phyloP scores from a whole-genome alignment of 2,329 filamentous ascomycete species.

The Aspergillus fumigatus region DNA sequence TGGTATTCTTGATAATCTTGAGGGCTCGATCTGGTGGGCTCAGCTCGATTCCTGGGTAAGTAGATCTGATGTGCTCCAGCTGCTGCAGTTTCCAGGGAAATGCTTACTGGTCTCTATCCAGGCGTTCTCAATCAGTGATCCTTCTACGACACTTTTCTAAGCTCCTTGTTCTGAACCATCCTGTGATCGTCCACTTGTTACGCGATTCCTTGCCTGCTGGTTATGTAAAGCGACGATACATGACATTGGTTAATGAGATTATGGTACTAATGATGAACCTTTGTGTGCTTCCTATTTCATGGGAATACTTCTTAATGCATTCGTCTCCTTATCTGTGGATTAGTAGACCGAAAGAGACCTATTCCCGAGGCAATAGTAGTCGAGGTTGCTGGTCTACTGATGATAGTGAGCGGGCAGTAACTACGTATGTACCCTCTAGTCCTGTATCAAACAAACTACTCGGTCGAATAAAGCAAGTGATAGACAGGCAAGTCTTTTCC shows the following conservation, averaged over 20 bases:
- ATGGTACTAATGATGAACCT: not conserved
- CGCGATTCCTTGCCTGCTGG: not conserved
- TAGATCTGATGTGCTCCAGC: not conserved
- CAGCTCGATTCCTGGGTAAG: constrained; percentile 37
- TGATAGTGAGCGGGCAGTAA: too few relatives aligned
- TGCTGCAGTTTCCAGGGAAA: not conserved
- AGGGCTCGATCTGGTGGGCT: constrained; percentile 37
- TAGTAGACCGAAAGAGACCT: too few relatives aligned
- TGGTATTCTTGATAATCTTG: constrained; percentile 30
- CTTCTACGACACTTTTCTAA: constrained; percentile 23
- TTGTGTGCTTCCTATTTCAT: not conserved
- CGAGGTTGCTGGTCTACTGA: too few relatives aligned
- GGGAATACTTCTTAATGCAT: too few relatives aligned
- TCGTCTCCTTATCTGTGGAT: not conserved
- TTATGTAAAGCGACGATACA: not conserved
- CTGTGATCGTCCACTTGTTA: not conserved
- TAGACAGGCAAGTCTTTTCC: not conserved
- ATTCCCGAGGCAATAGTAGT: too few relatives aligned
- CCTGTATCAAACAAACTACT: not conserved
- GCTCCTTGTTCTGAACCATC: not conserved
- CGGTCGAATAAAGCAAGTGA: not conserved
- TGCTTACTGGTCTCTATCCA: constrained; percentile 13
- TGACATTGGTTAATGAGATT: not conserved
- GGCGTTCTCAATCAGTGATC: constrained; percentile 34
- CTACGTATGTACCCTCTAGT: too few relatives aligned